A percentile compares a stretch with the other conserved stretches of the same genome.
phyloP scores from a whole-genome alignment of 2,329 filamentous ascomycete genomes.

The Xylariaceae sp. region DNA sequence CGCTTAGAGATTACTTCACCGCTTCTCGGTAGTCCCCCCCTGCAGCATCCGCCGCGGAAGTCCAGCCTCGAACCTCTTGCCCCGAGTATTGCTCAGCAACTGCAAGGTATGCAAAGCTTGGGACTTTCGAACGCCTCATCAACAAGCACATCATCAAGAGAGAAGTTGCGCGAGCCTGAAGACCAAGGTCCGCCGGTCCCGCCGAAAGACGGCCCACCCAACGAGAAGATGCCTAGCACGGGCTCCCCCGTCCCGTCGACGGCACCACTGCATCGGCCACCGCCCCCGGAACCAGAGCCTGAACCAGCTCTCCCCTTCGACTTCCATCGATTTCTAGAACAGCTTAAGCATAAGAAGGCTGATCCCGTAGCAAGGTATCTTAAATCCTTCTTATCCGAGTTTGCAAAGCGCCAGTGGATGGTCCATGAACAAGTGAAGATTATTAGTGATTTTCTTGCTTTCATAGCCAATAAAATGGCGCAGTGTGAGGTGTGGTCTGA shows the following conservation, averaged over 20 bases:
- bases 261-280: slow-evolving; percentile 61
- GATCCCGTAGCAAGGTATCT: slow-evolving; percentile 96
- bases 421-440: slow-evolving; percentile 99
- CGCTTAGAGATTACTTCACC: slow-evolving; percentile 82
- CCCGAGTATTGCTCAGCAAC: slow-evolving; percentile 50
- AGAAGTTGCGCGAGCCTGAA: slow-evolving; percentile 39
- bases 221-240: slow-evolving; percentile 39
- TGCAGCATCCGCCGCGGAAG: slow-evolving; percentile 77
- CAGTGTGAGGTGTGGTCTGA: slow-evolving; percentile 96
- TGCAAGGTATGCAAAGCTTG: slow-evolving; percentile 51
- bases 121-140: slow-evolving; percentile 45
- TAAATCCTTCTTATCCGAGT: slow-evolving; percentile 91
- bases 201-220: slow-evolving; percentile 59
- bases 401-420: slow-evolving; percentile 98
- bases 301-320: slow-evolving; percentile 91
- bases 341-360: slow-evolving; percentile 94
- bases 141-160: slow-evolving; percentile 41
- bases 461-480: slow-evolving; percentile 98
- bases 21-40: slow-evolving; percentile 63
- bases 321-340: slow-evolving; percentile 95
- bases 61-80: slow-evolving; percentile 81
- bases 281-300: slow-evolving; percentile 73
- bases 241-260: slow-evolving; percentile 51
- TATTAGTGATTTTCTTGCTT: slow-evolving; percentile 92
- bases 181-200: slow-evolving; percentile 61